phyloP scores from a whole-genome alignment of 2,329 filamentous ascomycete genomes.

The Aspergillus sp. region DNA sequence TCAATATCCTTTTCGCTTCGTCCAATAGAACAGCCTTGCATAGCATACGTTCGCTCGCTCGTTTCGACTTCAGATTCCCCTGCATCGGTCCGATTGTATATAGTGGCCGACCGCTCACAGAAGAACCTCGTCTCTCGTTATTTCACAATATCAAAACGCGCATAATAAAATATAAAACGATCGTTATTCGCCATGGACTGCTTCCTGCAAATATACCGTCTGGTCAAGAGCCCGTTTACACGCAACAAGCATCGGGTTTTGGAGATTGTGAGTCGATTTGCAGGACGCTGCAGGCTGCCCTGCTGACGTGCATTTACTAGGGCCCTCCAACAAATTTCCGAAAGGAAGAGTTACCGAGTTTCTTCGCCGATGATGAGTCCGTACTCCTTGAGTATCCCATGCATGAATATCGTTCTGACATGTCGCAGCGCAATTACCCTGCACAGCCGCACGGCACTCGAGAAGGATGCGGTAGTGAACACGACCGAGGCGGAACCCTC shows the following conservation, averaged over 20 bases:
- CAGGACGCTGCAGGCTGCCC: background rate
- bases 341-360: slow-evolving; percentile 42
- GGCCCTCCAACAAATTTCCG: slow-evolving; percentile 45
- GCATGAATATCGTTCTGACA: slow-evolving; percentile 26
- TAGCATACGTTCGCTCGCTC: slow-evolving; percentile 8
- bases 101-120: slow-evolving; percentile 9
- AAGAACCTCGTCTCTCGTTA: background rate
- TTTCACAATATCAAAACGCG: slow-evolving; percentile 5
- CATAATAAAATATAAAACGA: background rate
- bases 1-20: slow-evolving; percentile 8
- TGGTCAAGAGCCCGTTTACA: slow-evolving; percentile 34
- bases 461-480: slow-evolving; percentile 30
- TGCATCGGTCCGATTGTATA: slow-evolving; percentile 16
- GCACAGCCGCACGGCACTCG: slow-evolving; percentile 31
- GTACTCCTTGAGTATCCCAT: slow-evolving; percentile 19
- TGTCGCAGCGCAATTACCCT: slow-evolving; percentile 34
- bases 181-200: slow-evolving; percentile 30
- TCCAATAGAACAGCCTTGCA: slow-evolving; percentile 8
- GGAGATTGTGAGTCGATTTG: slow-evolving; percentile 33
- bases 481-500: slow-evolving; percentile 28
- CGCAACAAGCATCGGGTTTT: slow-evolving; percentile 30
- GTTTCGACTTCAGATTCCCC: slow-evolving; percentile 1
- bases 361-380: slow-evolving; percentile 41
- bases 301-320: slow-evolving; percentile 21
- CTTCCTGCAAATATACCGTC: slow-evolving; percentile 36